Evolutionary conservation across 257 asterid genomes (phyloP), one percentile per base, ranked within the genome.

Genomic region (Salvia rosmarinus): DNA sequence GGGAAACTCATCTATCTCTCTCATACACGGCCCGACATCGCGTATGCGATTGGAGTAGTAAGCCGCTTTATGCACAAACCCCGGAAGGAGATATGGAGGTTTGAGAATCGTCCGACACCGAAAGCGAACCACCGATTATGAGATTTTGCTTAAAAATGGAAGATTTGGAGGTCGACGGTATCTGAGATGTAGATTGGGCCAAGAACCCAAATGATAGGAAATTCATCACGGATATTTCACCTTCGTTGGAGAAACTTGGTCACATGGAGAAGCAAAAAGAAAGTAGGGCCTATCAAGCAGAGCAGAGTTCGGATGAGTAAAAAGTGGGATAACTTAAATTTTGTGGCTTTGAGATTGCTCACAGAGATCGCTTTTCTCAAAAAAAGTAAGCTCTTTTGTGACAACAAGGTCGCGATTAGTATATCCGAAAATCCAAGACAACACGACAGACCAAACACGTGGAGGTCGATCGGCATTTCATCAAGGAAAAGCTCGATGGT

Each of bases 1-100:
- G 63, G 39, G 12, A 56, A 56, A 56, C 63, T 56, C 39, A 56
- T 56, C 17, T 56, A 56, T 13, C 37, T 56, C 3, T 23, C 63
- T 1, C 37, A 56, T 56, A 56, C 64, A 21, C 35, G 62, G 37
- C 39, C 62, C 0, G 62, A 55, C 37, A 55, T 55, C 7, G 19
- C 62, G 6, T 30, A 58, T 28, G 64, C 43, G 13, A 43, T 25
- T 12, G 42, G 42, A 1, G 10, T 57, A 30, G 64, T 57, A 11
- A 58, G 64, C 7, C 64, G 30, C 13, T 50, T 50, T 50, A 50
- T 50, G 23, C 57, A 50, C 10, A n/a, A 50, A 50, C 57, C 57
- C 4, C 28, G 17, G 23, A 7, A n/a, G 25, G 21, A 50, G 1
- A 50, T 50, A 17, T 50, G 57, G 57, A 50, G 57, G 57, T 19